A percentile compares a stretch with the other conserved stretches of the same genome.
phyloP scores from a whole-genome alignment of 1,284 basidiomycete genomes.

The Trichosporon coremiiforme region DNA sequence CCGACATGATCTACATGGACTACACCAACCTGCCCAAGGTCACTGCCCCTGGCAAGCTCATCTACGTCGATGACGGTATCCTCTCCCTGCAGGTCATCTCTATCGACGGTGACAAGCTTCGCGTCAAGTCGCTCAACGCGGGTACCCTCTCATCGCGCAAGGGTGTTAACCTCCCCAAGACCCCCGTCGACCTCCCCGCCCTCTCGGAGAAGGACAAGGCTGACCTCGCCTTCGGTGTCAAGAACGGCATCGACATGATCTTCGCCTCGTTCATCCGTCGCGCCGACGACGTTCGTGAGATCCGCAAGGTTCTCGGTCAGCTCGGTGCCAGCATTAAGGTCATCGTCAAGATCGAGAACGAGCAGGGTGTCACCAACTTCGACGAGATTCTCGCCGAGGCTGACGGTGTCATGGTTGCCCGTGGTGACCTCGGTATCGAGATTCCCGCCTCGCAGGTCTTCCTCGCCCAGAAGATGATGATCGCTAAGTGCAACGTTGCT shows the following conservation, averaged over 20 bases:
- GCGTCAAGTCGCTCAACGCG: constrained; percentile 89
- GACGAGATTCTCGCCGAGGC: constrained; percentile 91
- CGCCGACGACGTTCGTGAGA: constrained; percentile 87
- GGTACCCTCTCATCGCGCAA: constrained; percentile 94
- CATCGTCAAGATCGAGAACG: constrained; percentile 98
- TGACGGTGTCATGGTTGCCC: constrained; percentile 98
- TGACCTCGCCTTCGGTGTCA: constrained; percentile 92
- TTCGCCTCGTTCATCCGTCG: constrained; percentile 97
- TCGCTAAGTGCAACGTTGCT: constrained; percentile 93
- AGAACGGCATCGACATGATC: constrained; percentile 97
- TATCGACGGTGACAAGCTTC: constrained; percentile 77
- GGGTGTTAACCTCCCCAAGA: constrained; percentile 99
- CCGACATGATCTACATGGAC: constrained; percentile 85
- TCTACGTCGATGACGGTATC: constrained; percentile 97
- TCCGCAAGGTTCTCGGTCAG: constrained; percentile 84
- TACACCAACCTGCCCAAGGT: constrained; percentile 93
- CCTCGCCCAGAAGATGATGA: constrained; percentile 99
- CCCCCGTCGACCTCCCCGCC: constrained; percentile 94
- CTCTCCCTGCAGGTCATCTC: constrained; percentile 89
- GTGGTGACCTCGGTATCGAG: constrained; percentile 96
- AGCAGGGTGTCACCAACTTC: constrained; percentile 96
- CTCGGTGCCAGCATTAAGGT: constrained; percentile 94
- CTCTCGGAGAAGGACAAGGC: constrained; percentile 98
- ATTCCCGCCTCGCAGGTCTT: constrained; percentile 97
- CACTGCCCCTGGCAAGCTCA: constrained; percentile 90